Conservation (phyloP, 2,329 filamentous ascomycete species). For the Aspergillus fijiensis region DNA sequence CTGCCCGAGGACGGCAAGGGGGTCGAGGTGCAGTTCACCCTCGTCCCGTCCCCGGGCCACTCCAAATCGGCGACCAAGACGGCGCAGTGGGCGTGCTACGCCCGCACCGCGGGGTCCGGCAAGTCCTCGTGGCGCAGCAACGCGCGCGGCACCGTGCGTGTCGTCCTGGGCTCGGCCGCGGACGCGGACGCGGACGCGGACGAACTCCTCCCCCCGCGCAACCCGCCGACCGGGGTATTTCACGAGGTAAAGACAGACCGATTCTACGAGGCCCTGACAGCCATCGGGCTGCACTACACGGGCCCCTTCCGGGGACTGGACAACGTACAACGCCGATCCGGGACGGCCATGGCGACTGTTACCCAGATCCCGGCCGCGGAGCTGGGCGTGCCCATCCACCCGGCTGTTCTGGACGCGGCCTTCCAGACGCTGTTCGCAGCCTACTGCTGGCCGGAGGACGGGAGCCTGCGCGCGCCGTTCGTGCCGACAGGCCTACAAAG, state of each 20-base stretch:
- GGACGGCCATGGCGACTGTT: too few species aligned
- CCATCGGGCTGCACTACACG: too few species aligned
- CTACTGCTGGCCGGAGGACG: too few species aligned
- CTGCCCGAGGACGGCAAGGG: background rate
- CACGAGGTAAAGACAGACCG: too few species aligned
- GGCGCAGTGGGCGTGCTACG: background rate
- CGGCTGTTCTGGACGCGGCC: too few species aligned
- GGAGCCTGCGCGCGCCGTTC: background rate
- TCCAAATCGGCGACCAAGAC: background rate
- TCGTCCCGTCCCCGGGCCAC: background rate
- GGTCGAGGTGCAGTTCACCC: background rate
- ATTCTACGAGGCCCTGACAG: too few species aligned
- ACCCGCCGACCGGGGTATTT: too few species aligned
- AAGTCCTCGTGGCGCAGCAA: background rate
- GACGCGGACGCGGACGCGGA: background rate
- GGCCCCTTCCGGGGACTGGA: too few species aligned
- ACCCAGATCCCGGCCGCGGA: too few species aligned
- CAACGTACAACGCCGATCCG: too few species aligned
- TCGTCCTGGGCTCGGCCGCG: slow-evolving; percentile 4
- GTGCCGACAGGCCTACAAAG: background rate
- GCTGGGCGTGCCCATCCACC: too few species aligned
- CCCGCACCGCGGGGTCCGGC: background rate
- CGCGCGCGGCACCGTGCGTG: background rate
- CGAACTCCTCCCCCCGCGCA: background rate
- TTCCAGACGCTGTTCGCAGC: too few species aligned